A percentile compares a stretch with the other conserved stretches of the same genome.
Conservation (phyloP, 1,284 basidiomycete genomes). For the Ustanciosporium gigantosporum region DNA sequence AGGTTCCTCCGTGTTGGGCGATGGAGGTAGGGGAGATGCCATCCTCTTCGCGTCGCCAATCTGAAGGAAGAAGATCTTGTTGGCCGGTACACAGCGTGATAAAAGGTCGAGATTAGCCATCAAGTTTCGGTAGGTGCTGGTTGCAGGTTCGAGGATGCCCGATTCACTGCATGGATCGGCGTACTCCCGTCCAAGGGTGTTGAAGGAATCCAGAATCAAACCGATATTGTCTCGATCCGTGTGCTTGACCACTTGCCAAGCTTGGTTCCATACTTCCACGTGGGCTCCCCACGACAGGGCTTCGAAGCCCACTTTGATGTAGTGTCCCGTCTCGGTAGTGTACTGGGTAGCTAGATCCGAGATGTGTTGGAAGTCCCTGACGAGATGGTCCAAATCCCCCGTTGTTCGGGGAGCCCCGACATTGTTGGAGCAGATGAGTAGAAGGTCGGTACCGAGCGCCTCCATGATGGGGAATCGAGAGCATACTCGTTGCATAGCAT, state of each 20-base stretch:
- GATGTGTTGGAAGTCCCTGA: constrained; percentile 8
- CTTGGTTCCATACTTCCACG: constrained; percentile 53
- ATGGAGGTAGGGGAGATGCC: constrained; percentile 11
- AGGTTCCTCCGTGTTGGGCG: constrained; percentile 45
- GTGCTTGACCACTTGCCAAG: constrained; percentile 50
- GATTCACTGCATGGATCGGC: constrained; percentile 39
- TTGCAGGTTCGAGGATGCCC: constrained; percentile 11
- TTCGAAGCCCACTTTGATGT: constrained; percentile 15
- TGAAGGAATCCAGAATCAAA: constrained; percentile 61
- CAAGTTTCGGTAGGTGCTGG: not conserved
- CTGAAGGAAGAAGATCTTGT: constrained; percentile 30
- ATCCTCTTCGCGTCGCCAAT: constrained; percentile 19
- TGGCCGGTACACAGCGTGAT: not conserved
- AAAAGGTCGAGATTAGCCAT: not conserved
- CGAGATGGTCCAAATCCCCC: constrained; percentile 1
- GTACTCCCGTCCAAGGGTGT: constrained; percentile 59
- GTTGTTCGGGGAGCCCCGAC: constrained; percentile 4
- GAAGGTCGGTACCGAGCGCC: constrained; percentile 12
- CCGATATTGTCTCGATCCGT: constrained; percentile 57
- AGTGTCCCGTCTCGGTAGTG: not conserved
- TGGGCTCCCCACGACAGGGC: constrained; percentile 44
- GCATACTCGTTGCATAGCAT: constrained; percentile 12
- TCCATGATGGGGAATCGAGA: constrained; percentile 41
- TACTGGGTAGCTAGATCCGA: constrained; percentile 4
- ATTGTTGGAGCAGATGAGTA: constrained; percentile 26